phyloP scores from a whole-genome alignment of 129 eudicot species.

The Helichrysum umbraculigerum region DNA sequence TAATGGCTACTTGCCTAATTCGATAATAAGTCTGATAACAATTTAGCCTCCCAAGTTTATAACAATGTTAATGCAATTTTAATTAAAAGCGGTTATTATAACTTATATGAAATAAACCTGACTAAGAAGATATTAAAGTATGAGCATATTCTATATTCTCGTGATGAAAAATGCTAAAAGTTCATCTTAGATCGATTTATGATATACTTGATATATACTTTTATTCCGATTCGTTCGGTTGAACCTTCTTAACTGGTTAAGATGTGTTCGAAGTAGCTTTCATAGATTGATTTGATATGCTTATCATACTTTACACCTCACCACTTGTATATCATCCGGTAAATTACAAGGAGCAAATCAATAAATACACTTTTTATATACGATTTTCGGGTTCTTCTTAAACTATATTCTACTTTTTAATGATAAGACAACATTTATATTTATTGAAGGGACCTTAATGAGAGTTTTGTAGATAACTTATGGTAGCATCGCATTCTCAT shows the following conservation, averaged over 20 bases:
- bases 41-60: constrained; percentile 7
- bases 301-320: not conserved
- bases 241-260: not conserved
- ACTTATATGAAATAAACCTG: not conserved
- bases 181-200: not conserved
- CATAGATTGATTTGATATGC: too few species aligned
- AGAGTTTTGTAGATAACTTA: constrained; percentile 4
- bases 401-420: constrained; percentile 3
- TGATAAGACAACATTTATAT: constrained; percentile 14
- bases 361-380: not conserved
- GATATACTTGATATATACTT: not conserved
- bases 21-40: not conserved
- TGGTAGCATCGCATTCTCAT: constrained; percentile 32
- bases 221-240: not conserved
- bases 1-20: constrained; percentile 25
- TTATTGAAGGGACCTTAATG: constrained; percentile 16
- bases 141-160: not conserved
- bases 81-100: too few species aligned
- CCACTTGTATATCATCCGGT: not conserved
- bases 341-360: not conserved
- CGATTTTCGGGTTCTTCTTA: not conserved
- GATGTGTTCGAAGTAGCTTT: not conserved
- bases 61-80: too few species aligned
- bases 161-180: not conserved
- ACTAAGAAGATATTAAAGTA: not conserved